Evolutionary conservation across 2,329 filamentous ascomycete species (phyloP).

Genomic region (Arthrobotrys megalospora): DNA sequence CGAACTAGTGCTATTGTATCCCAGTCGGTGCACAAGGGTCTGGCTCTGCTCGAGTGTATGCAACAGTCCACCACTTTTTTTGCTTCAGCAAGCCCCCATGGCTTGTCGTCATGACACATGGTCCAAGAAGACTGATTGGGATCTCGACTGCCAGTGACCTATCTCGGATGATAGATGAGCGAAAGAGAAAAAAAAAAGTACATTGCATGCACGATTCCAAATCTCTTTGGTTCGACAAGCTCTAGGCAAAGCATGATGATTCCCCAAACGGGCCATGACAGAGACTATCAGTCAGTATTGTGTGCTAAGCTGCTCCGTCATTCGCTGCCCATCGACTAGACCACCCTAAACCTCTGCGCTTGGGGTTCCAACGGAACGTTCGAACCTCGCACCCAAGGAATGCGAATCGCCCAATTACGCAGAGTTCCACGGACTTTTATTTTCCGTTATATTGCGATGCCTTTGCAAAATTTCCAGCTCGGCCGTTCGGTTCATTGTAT

Average conservation of each 20-base stretch:
- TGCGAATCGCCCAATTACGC: conserved; percentile 33
- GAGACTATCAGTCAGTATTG: conserved; percentile 59
- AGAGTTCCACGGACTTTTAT: conserved; percentile 51
- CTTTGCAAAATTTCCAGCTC: conserved; percentile 25
- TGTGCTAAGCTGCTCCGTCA: conserved; percentile 40
- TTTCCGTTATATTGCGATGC: conserved; percentile 44
- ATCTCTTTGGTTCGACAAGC: conserved; percentile 57
- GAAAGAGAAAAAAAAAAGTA: conserved; percentile 30
- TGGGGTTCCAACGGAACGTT: conserved; percentile 14
- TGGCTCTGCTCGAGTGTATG: conserved; percentile 39
- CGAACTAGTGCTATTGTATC: conserved; percentile 59
- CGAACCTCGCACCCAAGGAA: conserved; percentile 16
- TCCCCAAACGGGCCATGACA: conserved; percentile 55
- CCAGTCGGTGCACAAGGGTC: conserved; percentile 52
- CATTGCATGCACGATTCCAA: conserved; percentile 58
- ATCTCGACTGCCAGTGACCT: conserved; percentile 42
- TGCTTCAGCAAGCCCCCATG: conserved; percentile 47
- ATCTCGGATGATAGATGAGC: conserved; percentile 44
- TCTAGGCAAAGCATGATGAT: conserved; percentile 51
- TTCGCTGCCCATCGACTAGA: conserved; percentile 43
- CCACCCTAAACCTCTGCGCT: conserved; percentile 33
- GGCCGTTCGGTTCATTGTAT: conserved; percentile 28
- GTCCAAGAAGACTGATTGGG: conserved; percentile 41
- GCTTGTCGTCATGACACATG: conserved; percentile 61
- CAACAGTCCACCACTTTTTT: conserved; percentile 55